A percentile compares a stretch with the other conserved stretches of the same genome.
These are phyloP conservation scores for Backusella westeae DNA, from an alignment of 192 early-diverging fungal genomes.

Conservation along the genomic window DNA sequence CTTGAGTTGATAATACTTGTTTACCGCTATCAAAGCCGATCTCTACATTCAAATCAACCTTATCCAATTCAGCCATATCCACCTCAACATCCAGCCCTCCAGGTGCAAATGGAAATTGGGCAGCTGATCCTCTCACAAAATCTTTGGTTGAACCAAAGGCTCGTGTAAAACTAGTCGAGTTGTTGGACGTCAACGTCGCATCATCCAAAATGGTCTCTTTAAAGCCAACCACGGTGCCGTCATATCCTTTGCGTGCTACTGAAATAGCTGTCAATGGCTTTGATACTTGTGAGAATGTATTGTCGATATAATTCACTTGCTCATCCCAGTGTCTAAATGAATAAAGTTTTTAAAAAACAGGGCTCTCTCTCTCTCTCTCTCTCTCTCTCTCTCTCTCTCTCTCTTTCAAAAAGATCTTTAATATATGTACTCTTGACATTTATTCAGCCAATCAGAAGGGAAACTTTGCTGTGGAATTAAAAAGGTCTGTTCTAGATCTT, in stretches of 20 bases:
- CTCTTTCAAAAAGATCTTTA: too few relatives aligned
- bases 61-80: constrained; percentile 24
- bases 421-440: constrained; percentile 46
- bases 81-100: constrained; percentile 63
- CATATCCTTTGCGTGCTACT: constrained; percentile 51
- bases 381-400: too few relatives aligned
- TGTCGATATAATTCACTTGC: constrained; percentile 37
- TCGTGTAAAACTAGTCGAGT: constrained; percentile 73
- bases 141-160: constrained; percentile 51
- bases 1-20: neutral
- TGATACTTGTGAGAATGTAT: constrained; percentile 44
- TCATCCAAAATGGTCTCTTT: constrained; percentile 32
- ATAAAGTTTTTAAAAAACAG: neutral
- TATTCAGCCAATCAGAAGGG: constrained; percentile 49
- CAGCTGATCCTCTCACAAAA: constrained; percentile 70
- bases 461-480: constrained; percentile 52
- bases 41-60: constrained; percentile 23
- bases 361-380: too few relatives aligned
- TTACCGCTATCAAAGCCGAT: constrained; percentile 29
- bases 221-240: constrained; percentile 48
- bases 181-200: constrained; percentile 44
- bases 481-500: constrained; percentile 53
- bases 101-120: constrained; percentile 75
- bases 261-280: constrained; percentile 47
- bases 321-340: constrained; percentile 40